Evolutionary conservation across 2,329 filamentous ascomycete species (phyloP), one percentile per base, ranked within the genome.

Genomic region (Colletotrichum truncatum): DNA sequence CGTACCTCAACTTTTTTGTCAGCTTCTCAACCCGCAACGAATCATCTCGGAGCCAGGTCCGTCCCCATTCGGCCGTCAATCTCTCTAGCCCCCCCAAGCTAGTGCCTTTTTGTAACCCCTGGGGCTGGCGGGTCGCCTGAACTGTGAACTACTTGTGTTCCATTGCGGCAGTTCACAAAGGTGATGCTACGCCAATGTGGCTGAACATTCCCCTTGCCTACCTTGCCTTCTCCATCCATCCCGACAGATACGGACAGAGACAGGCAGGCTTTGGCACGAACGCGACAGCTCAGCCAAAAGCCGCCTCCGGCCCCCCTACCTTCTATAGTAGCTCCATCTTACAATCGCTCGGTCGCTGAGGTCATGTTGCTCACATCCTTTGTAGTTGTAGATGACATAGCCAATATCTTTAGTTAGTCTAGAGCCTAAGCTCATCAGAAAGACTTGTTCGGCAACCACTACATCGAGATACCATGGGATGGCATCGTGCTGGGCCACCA

Each of bases 1-100:
- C 57, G 32, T 30, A 62, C 49, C 60, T 61, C 48, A 36, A 26
- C 55, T 43, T 65, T 25, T n/a, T 61, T 46, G 34, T 61, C 57
- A 48, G 39, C 34, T 65, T 11, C 41, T 36, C 28, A 25, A 46
- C 53, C 30, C 34, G 32, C 26, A 14, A 43, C 49, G 26, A 49
- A 65, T 62, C 51, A 51, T 9, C 28, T 38, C 63, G 63, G 63
- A 65, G 58, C 57, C 49, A 65, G 49, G 49, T 62, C 63, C 63
- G 63, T 62, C 49, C 49, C 57, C 14, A 62, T 65, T 62, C 43
- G 62, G 62, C 41, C 41, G 58, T 45, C 34, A 36, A 36, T 21
- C 43, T 45, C 49, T 55, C 57, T 51, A 62, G 57, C 51, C 49
- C 26, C n/a, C 14, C 21, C 16, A 21, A 28, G 14, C 62, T 65